Evolutionary conservation across 2,329 filamentous ascomycete species (phyloP).

Genomic region (Stagonosporopsis rhizophila): DNA sequence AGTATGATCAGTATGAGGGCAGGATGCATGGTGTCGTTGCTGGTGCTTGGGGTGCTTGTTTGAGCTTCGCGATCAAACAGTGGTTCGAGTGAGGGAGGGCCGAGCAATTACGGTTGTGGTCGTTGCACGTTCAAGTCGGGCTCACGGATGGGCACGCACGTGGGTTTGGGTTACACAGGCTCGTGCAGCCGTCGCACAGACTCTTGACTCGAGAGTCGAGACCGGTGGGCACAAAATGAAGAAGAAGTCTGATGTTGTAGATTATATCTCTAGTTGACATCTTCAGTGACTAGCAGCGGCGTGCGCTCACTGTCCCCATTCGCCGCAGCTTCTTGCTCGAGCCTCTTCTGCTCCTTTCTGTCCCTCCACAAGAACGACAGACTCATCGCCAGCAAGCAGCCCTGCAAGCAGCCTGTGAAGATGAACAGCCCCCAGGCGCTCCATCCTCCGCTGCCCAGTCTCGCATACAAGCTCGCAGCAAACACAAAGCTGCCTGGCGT

Average conservation of each 20-base stretch:
- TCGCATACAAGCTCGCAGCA: slow-evolving; percentile 79
- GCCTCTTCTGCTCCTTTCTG: slow-evolving; percentile 38
- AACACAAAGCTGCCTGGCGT: slow-evolving; percentile 92
- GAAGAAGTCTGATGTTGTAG: neutral
- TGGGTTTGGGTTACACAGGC: slow-evolving; percentile 11
- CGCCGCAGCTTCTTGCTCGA: slow-evolving; percentile 4
- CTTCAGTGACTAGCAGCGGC: slow-evolving; percentile 8
- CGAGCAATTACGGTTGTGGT: neutral
- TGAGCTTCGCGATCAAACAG: neutral
- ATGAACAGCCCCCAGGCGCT: slow-evolving; percentile 94
- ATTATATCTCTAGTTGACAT: slow-evolving; percentile 4
- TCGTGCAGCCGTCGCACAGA: slow-evolving; percentile 3
- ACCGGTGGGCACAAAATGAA: neutral
- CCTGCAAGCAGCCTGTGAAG: slow-evolving; percentile 85
- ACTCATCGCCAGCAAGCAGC: slow-evolving; percentile 78
- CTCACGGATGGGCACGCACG: slow-evolving; percentile 4
- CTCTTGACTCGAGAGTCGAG: neutral
- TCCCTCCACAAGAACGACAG: slow-evolving; percentile 73
- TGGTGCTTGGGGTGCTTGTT: neutral
- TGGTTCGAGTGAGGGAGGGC: neutral
- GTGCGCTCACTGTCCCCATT: slow-evolving; percentile 8
- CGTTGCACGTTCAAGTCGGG: slow-evolving; percentile 1
- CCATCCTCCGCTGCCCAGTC: slow-evolving; percentile 85
- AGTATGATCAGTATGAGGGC: neutral
- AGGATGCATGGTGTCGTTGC: neutral